These are phyloP conservation scores for Chaetothyriales sp. DNA, from an alignment of 2,329 filamentous ascomycete species.

Conservation along the genomic window DNA sequence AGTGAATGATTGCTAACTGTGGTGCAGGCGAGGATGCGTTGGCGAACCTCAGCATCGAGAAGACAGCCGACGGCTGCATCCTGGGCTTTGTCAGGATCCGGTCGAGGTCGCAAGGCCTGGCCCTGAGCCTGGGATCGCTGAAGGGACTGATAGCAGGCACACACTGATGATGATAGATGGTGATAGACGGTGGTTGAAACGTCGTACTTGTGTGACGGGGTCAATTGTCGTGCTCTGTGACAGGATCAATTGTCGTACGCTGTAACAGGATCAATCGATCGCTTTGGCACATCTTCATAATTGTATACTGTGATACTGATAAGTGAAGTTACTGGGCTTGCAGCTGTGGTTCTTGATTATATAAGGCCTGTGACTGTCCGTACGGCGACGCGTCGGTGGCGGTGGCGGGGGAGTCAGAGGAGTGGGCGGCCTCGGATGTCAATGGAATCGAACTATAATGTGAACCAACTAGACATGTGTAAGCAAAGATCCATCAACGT, in stretches of 20 bases:
- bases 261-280: neutral
- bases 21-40: slow-evolving; percentile 82
- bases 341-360: too few relatives aligned
- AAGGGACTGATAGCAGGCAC: slow-evolving; percentile 72
- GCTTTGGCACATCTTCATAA: neutral
- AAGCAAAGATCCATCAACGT: neutral
- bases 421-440: neutral
- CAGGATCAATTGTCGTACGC: too few relatives aligned
- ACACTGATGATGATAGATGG: slow-evolving; percentile 5
- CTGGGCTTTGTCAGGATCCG: slow-evolving; percentile 96
- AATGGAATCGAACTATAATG: neutral
- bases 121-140: slow-evolving; percentile 79
- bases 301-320: neutral
- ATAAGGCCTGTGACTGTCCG: too few relatives aligned
- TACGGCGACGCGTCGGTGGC: neutral
- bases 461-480: neutral
- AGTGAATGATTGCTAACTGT: slow-evolving; percentile 4
- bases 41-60: slow-evolving; percentile 93
- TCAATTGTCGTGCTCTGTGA: too few relatives aligned
- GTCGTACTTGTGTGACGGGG: too few relatives aligned
- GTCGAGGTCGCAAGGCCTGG: slow-evolving; percentile 88
- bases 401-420: too few relatives aligned
- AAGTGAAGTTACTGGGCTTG: neutral
- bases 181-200: neutral
- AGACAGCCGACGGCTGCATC: slow-evolving; percentile 88